Evolutionary conservation across 2,329 filamentous ascomycete species (phyloP), one percentile per base, ranked within the genome.

Genomic region (Colletotrichum coccodes): DNA sequence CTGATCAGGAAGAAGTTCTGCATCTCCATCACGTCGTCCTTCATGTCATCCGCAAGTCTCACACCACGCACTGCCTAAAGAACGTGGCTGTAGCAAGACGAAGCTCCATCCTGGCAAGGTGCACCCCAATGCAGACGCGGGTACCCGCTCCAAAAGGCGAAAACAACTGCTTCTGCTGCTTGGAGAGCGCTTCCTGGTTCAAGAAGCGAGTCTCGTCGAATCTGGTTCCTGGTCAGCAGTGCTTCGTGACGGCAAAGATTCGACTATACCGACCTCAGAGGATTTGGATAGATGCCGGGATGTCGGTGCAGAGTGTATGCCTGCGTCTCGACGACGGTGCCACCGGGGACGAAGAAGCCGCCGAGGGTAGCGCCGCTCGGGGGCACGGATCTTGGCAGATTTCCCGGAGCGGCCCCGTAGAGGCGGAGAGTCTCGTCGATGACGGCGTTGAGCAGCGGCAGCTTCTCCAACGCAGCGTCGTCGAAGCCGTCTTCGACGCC

Each of bases 61-160:
- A 78, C 75, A 60, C 75, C 74, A 0, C 81, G 79, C 83, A 87
- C 36, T 83, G 76, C 0, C 81, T 79, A 73, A 89, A 88, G 75
- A 90, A 87, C 6, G 82, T 77, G 0, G 86, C 84, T 0, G 83
- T 79, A 0, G 81, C 85, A 40, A 87, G 81, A 9, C 87, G 80
- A 34, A 90, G 73, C 72, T 90, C 87, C 77, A 87, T 87, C 26
- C 80, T 78, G 0, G 88, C 88, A 23, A 90, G 79, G 69, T 90
- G 86, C 30, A 87, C 76, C 1, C 89, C 88, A 18, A 91, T 78
- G 69, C 89, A 90, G 2, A 76, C 77, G 3, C 54, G 53, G 5
- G 30, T 79, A 1, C 87, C 87, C 3, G 81, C 83, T 1, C 87
- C 86, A 73, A 89, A 90, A 0, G 87, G 82, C 66, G 84, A 80